Evolutionary conservation across 768 basidiomycete genomes (phyloP), one percentile per base, ranked within the genome.

Genomic region (Lactarius indigo): DNA sequence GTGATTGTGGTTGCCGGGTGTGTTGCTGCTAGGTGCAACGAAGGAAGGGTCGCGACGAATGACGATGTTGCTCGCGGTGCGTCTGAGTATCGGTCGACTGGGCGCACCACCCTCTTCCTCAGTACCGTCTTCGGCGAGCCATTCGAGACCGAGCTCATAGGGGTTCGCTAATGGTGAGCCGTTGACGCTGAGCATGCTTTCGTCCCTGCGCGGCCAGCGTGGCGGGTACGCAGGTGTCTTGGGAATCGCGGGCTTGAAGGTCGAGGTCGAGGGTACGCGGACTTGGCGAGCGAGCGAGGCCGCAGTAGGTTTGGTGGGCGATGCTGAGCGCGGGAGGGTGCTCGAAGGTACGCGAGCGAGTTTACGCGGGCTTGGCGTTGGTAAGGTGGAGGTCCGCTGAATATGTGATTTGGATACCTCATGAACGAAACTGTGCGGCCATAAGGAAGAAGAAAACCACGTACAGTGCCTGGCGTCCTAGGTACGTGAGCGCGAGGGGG

Each of bases 141-240:
- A 85, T 44, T 82, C 79, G 55, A 86, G 73, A 23, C 87, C 88
- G 70, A 88, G 84, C 66, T 86, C 81, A 72, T 88, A 89, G 1
- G 91, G 91, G 73, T 92, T 92, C 20, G 87, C 85, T 20, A 94
- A 81, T 0, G 92, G 92, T 0, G 90, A 92, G 5, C 92, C 92
- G 67, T 94, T 94, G 23, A 89, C 76, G 72, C 91, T 91, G 59
- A 93, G 80, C 84, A 93, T 85, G 72, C 81, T 86, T 75, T 94
- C 92, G 72, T 91, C 85, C 69, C 81, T 84, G 50, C 89, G 84
- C 13, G 90, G 88, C 73, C 87, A 80, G 30, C 91, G 86, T 57
- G 88, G 79, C 57, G 86, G 85, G 70, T 78, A 89, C 66, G 75
- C 79, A 56, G 85, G 84, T 12, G 84, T 82, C 68, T 86, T 86